Percentiles rank a stretch among this genome's conserved stretches.
phyloP scores from a whole-genome alignment of 345 rosid genomes.

The Leavenworthia alabamica region DNA sequence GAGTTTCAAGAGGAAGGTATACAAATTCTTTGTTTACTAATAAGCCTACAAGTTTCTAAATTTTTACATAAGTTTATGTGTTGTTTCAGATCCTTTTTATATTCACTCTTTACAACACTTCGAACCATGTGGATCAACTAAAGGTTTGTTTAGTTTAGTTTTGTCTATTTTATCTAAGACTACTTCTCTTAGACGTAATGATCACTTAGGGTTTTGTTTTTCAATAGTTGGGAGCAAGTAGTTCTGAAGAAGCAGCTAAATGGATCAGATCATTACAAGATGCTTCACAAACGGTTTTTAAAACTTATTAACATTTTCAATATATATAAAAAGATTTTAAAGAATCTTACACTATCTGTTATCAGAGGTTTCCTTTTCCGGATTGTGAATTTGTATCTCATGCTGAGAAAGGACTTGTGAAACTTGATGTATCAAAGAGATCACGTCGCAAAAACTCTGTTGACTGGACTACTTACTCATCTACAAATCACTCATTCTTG shows the following conservation, averaged over 20 bases:
- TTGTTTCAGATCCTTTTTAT: constrained; percentile 68
- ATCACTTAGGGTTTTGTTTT: background rate
- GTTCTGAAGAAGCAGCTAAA: constrained; percentile 90
- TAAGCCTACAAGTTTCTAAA: background rate
- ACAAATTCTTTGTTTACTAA: background rate
- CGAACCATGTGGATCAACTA: constrained; percentile 65
- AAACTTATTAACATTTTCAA: background rate
- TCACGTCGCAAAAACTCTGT: constrained; percentile 38
- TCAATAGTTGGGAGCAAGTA: constrained; percentile 75
- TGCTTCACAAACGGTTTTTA: constrained; percentile 63
- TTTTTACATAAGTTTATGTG: constrained; percentile 16
- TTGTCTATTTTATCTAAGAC: background rate
- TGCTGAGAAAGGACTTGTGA: constrained; percentile 44
- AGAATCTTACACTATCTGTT: constrained; percentile 8
- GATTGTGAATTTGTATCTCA: constrained; percentile 42
- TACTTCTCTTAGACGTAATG: background rate
- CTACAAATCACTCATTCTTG: constrained; percentile 31
- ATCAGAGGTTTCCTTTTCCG: constrained; percentile 49
- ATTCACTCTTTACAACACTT: constrained; percentile 69
- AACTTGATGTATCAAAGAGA: constrained; percentile 40
- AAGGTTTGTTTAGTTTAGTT: constrained; percentile 42
- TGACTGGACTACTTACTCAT: constrained; percentile 47
- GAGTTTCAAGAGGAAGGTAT: constrained; percentile 75
- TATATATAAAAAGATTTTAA: background rate
- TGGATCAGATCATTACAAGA: constrained; percentile 73